Evolutionary conservation across 1,284 basidiomycete species (phyloP), one percentile per base, ranked within the genome.

Genomic region (Anthracocystis panici-leucophaei): DNA sequence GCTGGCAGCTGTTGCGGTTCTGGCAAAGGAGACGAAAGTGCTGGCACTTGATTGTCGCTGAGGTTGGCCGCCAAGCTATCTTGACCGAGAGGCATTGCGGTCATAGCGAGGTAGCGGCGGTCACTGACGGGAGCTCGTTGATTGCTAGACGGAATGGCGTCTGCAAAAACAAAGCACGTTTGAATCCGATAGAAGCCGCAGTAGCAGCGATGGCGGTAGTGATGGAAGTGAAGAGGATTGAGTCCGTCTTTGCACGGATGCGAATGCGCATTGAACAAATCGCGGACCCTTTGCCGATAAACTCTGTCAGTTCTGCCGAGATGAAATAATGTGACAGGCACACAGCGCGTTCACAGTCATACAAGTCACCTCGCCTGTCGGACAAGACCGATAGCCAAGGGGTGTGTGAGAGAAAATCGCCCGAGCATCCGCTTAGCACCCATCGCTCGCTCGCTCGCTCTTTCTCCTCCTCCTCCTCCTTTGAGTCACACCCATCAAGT

Each of bases 11-110:
- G 53, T 29, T 67, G 71, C 5, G 71, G 57, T 25, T 57, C 71
- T 10, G 71, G 71, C 5, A 74, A 50, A 9, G 71, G 71, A 29
- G 71, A 74, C 1, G 65, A 51, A 33, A 74, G 71, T 1, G 63
- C 55, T 16, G 68, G 68, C 16, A 71, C 55, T 21, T 61, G 58
- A 16, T 54, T 44, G 38, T 55, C 68, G 33, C 23, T 40, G 45
- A 62, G 40, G 14, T 51, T 23, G 7, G 51, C 29, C 23, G 29
- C 27, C 48, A 49, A 27, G 48, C 27, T 10, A n/a, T 31, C 21
- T 16, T 51, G 50, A 20, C 33, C 45, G 25, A 55, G 20, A 20
- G 60, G 66, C 10, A 53, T 69, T 6, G 60, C 58, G 9, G 60
- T 29, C 66, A 69, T 69, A 9, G 25, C n/a, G 29, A 27, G 23